Conservation (phyloP, 1,284 basidiomycete genomes). For the Coniferiporia weirii region DNA sequence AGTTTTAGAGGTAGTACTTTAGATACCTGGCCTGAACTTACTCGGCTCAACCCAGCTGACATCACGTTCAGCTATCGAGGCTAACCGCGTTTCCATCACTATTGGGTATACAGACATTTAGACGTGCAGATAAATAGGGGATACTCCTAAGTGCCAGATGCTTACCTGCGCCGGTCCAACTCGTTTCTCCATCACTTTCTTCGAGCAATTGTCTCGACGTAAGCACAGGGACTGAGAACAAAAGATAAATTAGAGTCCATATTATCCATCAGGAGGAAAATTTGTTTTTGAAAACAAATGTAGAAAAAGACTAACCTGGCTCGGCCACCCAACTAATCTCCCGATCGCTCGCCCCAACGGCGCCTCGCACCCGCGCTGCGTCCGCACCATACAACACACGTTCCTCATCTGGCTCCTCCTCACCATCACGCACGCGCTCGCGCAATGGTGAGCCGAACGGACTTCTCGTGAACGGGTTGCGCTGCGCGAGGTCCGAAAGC, state of each 20-base stretch:
- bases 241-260: neutral
- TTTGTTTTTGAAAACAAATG: conserved; percentile 3
- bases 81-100: conserved; percentile 41
- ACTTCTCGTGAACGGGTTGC: conserved; percentile 51
- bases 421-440: conserved; percentile 33
- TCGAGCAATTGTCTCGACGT: neutral
- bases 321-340: conserved; percentile 74
- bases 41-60: conserved; percentile 17
- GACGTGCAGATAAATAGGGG: neutral
- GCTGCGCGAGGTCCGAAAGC: conserved; percentile 37
- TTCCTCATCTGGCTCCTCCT: conserved; percentile 61
- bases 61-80: neutral
- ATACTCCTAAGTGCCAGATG: conserved; percentile 14
- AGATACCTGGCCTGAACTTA: neutral
- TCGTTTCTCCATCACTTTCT: conserved; percentile 54
- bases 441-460: conserved; percentile 67
- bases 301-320: conserved; percentile 43
- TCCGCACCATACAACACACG: conserved; percentile 40
- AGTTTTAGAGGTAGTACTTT: neutral
- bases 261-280: neutral
- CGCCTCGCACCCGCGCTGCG: neutral
- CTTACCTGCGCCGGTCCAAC: conserved; percentile 69
- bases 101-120: conserved; percentile 6
- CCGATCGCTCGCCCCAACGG: conserved; percentile 32
- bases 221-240: conserved; percentile 3